phyloP scores from a whole-genome alignment of 768 basidiomycete genomes.

The Krasilnikovozyma curviuscula region DNA sequence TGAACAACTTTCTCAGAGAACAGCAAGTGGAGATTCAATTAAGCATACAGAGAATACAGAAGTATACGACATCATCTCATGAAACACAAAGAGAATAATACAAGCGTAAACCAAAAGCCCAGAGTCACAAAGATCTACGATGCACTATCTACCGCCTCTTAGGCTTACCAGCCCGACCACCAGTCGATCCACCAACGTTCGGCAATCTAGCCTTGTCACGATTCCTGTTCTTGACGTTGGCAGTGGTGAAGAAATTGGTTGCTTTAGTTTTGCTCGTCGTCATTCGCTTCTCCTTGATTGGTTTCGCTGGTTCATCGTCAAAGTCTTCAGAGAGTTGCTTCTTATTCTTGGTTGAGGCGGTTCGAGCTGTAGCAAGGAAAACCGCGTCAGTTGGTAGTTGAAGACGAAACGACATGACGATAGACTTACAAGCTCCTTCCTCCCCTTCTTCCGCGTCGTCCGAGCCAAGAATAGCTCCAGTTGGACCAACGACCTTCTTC shows the following conservation, averaged over 20 bases:
- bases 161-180: background rate
- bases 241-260: conserved; percentile 64
- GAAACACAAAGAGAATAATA: background rate
- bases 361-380: no score
- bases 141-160: background rate
- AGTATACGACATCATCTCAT: no score
- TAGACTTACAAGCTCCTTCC: conserved; percentile 13
- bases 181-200: background rate
- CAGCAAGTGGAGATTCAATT: no score
- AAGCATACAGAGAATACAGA: no score
- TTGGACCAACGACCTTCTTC: conserved; percentile 18
- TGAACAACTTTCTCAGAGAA: no score
- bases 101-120: background rate
- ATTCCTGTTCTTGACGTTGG: conserved; percentile 51
- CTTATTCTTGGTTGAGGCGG: no score
- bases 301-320: conserved; percentile 12
- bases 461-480: conserved; percentile 18
- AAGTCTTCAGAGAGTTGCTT: no score
- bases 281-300: conserved; percentile 57
- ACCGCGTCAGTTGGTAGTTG: no score
- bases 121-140: background rate
- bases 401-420: background rate
- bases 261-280: conserved; percentile 88
- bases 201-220: conserved; percentile 7
- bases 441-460: conserved; percentile 28